These are phyloP conservation scores for Eutrema heterophyllum DNA, from an alignment of 345 rosid species.

Conservation along the genomic window DNA sequence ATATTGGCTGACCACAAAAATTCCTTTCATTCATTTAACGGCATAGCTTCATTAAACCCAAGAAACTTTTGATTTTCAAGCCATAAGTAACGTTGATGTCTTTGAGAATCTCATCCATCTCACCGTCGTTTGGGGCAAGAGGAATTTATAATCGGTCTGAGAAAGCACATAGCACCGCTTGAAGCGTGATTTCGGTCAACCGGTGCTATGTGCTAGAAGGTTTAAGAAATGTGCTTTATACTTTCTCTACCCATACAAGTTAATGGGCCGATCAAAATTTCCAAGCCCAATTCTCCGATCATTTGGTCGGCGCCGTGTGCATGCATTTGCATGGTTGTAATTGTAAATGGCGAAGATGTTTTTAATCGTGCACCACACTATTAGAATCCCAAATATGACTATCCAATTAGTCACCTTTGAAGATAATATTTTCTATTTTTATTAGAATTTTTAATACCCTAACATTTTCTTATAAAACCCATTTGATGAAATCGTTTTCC, in stretches of 20 bases:
- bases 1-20: too few relatives aligned
- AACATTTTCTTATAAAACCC: neutral
- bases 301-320: slow-evolving; percentile 1
- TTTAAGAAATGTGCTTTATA: too few relatives aligned
- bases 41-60: too few relatives aligned
- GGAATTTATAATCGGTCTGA: too few relatives aligned
- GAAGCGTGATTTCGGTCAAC: too few relatives aligned
- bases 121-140: too few relatives aligned
- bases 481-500: neutral
- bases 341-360: neutral
- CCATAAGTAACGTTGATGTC: too few relatives aligned
- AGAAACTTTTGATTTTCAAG: too few relatives aligned
- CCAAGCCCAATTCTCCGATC: neutral
- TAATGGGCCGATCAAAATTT: neutral
- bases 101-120: too few relatives aligned
- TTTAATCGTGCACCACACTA: slow-evolving; percentile 10
- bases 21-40: too few relatives aligned
- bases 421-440: neutral
- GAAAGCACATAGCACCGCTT: too few relatives aligned
- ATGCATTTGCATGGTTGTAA: neutral
- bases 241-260: neutral
- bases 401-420: neutral
- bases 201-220: too few relatives aligned
- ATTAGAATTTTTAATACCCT: neutral
- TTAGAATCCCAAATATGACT: neutral